Evolutionary conservation across 352 stramenopile genomes (phyloP).

Genomic region (Pythium sukuiense): DNA sequence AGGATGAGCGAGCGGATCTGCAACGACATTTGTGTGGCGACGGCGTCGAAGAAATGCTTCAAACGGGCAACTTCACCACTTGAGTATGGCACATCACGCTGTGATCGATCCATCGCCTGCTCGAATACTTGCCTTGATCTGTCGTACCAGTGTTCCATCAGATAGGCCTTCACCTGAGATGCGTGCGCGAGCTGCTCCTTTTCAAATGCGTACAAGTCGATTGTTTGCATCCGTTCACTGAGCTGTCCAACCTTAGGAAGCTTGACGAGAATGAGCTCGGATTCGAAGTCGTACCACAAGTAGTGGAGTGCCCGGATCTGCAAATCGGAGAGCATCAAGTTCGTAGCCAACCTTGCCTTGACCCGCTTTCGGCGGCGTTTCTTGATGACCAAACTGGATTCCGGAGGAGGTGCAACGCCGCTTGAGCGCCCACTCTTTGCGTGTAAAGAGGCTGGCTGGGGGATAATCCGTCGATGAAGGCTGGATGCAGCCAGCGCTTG

Average conservation of each 20-base stretch:
- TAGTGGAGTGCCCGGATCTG: slow-evolving; percentile 56
- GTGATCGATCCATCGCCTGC: slow-evolving; percentile 12
- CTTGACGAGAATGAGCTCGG: slow-evolving; percentile 44
- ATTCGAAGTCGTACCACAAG: slow-evolving; percentile 61
- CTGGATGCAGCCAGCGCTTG: slow-evolving; percentile 33
- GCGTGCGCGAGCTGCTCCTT: slow-evolving; percentile 51
- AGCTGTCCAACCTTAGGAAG: slow-evolving; percentile 37
- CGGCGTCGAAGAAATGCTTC: slow-evolving; percentile 57
- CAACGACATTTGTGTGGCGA: slow-evolving; percentile 73
- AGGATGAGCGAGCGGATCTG: slow-evolving; percentile 66
- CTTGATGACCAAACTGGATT: slow-evolving; percentile 26
- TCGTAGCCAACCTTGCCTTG: slow-evolving; percentile 38
- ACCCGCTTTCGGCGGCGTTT: slow-evolving; percentile 37
- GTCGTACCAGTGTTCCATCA: slow-evolving; percentile 70
- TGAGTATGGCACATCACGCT: slow-evolving; percentile 20
- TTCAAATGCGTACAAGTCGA: slow-evolving; percentile 61
- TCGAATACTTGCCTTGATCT: slow-evolving; percentile 52
- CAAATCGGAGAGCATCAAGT: slow-evolving; percentile 51
- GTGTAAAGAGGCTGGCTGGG: neutral
- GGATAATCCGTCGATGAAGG: neutral
- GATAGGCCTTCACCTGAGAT: slow-evolving; percentile 32
- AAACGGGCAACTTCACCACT: slow-evolving; percentile 27
- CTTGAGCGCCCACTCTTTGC: neutral
- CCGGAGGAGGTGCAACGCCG: neutral
- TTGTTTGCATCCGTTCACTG: slow-evolving; percentile 21